phyloP scores from a whole-genome alignment of 495 filamentous ascomycete species.

The Halenospora varia region DNA sequence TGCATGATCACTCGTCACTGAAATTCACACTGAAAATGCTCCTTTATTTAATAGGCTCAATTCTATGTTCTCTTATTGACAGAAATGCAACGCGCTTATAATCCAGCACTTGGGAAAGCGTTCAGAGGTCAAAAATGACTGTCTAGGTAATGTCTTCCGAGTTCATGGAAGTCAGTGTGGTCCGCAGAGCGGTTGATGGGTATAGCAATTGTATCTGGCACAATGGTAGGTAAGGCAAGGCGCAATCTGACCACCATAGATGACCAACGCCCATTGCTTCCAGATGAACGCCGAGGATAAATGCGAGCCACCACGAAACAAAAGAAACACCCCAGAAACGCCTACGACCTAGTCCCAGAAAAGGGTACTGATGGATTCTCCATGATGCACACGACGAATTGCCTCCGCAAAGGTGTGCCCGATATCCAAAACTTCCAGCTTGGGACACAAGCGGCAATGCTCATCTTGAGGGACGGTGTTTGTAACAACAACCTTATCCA shows the following conservation, averaged over 20 bases:
- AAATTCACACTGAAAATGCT: not conserved
- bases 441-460: slow-evolving; percentile 68
- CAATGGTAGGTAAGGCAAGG: slow-evolving; percentile 8
- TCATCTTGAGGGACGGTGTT: slow-evolving; percentile 91
- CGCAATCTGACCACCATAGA: slow-evolving; percentile 8
- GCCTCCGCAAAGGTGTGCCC: slow-evolving; percentile 94
- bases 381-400: slow-evolving; percentile 94
- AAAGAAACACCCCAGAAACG: slow-evolving; percentile 9
- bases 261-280: slow-evolving; percentile 4
- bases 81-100: slow-evolving; percentile 15
- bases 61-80: slow-evolving; percentile 7
- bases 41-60: not conserved
- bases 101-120: slow-evolving; percentile 32
- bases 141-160: slow-evolving; percentile 20
- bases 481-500: slow-evolving; percentile 91
- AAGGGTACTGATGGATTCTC: slow-evolving; percentile 94
- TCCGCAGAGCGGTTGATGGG: slow-evolving; percentile 19
- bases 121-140: slow-evolving; percentile 19
- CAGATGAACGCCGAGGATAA: slow-evolving; percentile 21
- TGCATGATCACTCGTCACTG: not conserved
- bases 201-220: slow-evolving; percentile 27
- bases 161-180: slow-evolving; percentile 18
- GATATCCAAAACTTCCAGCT: slow-evolving; percentile 90
- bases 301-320: slow-evolving; percentile 9
- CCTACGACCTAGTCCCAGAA: slow-evolving; percentile 72